Evolutionary conservation across 768 basidiomycete genomes (phyloP), one percentile per base, ranked within the genome.

Genomic region (Nidularia sp.): DNA sequence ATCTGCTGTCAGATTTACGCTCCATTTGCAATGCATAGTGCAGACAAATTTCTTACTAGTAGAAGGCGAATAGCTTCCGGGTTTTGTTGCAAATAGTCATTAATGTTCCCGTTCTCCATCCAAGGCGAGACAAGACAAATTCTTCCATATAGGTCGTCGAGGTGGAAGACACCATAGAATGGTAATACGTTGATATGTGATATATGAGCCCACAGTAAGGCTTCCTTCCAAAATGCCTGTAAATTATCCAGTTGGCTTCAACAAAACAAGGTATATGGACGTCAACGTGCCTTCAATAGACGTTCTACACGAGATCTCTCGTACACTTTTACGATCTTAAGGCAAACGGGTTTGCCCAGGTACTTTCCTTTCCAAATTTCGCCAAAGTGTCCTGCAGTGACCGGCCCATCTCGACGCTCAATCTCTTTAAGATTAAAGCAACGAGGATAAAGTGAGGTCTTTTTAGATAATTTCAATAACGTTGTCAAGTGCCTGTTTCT

Each of bases 71-170:
- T 35, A 0, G 53, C 53, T 6, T 52, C 29, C 4, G 66, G 64
- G 32, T 54, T 48, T 4, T 45, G 34, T 7, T 15, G 49, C 12
- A 68, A 47, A 41, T 62, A 68, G 18, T 69, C 61, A 35, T 57
- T 60, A 22, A 71, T 53, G 36, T 69, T 70, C 0, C 72, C 72
- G 45, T 69, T 64, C 29, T 66, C 57, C 70, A 72, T 71, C 71
- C 69, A 73, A 7, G 71, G 69, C 0, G 69, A 70, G 1, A 73
- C 66, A 13, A 72, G 64, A 36, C 69, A 67, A n/a, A 72, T 53
- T 44, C 68, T 61, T 9, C 53, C 55, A 41, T 60, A 56, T 9
- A 48, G 50, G 48, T 70, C 67, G 6, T 54, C 54, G 3, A 67
- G 49, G 35, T 57, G 57, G 52, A 60, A 64, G 2, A 73, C 64